phyloP scores from a whole-genome alignment of 192 early-diverging fungal genomes.

The Umbelopsis isabellina region DNA sequence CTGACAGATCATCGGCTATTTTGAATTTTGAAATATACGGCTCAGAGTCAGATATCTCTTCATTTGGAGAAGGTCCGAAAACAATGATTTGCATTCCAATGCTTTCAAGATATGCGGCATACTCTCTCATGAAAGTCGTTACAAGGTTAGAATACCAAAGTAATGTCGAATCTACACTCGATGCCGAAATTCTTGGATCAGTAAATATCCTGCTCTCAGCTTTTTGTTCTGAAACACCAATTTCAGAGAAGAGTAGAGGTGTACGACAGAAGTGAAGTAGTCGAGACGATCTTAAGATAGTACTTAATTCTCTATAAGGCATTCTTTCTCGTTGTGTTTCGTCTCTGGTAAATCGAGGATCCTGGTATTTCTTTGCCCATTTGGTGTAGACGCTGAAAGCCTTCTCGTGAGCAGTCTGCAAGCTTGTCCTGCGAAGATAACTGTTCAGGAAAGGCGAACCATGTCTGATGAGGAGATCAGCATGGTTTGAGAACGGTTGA shows the following conservation, averaged over 20 bases:
- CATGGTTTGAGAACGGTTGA: conserved; percentile 29
- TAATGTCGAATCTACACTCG: conserved; percentile 32
- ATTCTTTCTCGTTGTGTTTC: conserved; percentile 48
- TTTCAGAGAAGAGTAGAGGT: conserved; percentile 51
- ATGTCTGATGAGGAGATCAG: conserved; percentile 55
- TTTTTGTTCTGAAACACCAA: conserved; percentile 27
- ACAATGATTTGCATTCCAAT: conserved; percentile 65
- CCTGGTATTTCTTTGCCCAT: conserved; percentile 56
- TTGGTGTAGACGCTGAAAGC: conserved; percentile 58
- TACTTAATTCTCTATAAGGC: conserved; percentile 48
- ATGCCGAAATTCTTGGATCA: conserved; percentile 4
- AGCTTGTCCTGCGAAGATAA: conserved; percentile 48
- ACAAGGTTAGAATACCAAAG: conserved; percentile 52
- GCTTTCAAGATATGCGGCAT: conserved; percentile 54
- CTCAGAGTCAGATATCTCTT: conserved; percentile 30
- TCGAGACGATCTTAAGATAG: conserved; percentile 56
- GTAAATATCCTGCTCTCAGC: conserved; percentile 9
- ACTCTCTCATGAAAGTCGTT: conserved; percentile 57
- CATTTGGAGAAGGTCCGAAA: conserved; percentile 48
- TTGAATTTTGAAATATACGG: conserved; percentile 51
- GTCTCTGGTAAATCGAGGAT: conserved; percentile 33
- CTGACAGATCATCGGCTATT: conserved; percentile 42
- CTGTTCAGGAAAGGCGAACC: conserved; percentile 56
- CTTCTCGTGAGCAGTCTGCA: conserved; percentile 56
- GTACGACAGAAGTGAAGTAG: conserved; percentile 65